phyloP scores from a whole-genome alignment of 208 protist species.

The Strigomonas galati region DNA sequence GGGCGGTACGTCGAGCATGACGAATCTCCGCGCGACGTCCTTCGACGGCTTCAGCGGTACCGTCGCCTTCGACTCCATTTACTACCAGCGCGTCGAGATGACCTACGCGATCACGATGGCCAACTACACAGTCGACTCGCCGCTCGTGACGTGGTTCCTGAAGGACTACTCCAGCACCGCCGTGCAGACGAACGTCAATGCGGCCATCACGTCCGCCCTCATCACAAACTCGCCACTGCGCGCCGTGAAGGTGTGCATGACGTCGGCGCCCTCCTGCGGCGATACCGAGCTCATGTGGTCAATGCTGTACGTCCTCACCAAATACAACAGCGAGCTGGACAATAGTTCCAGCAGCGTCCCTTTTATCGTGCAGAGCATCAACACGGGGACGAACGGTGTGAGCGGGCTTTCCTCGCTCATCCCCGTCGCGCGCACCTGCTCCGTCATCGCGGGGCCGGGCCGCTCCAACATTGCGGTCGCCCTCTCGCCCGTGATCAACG shows the following conservation, averaged over 20 bases:
- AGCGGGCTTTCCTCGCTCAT: constrained; percentile 64
- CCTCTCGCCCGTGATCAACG: constrained; percentile 75
- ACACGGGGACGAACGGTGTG: constrained; percentile 64
- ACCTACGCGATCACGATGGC: constrained; percentile 51
- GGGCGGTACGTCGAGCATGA: constrained; percentile 28
- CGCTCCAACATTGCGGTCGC: constrained; percentile 42
- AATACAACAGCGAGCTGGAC: constrained; percentile 34
- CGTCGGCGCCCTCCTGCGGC: constrained; percentile 48
- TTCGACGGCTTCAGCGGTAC: constrained; percentile 72
- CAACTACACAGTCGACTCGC: constrained; percentile 34
- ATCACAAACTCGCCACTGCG: constrained; percentile 63
- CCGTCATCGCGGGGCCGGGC: constrained; percentile 64
- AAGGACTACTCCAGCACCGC: constrained; percentile 30
- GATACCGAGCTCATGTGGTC: constrained; percentile 53
- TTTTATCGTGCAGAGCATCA: constrained; percentile 59
- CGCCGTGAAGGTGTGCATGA: constrained; percentile 66
- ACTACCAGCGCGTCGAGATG: constrained; percentile 58
- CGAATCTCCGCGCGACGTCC: constrained; percentile 33
- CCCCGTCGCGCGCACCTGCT: constrained; percentile 60
- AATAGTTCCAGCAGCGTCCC: constrained; percentile 24
- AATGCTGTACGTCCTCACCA: constrained; percentile 52
- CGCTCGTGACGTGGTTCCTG: constrained; percentile 60
- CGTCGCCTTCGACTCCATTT: constrained; percentile 68
- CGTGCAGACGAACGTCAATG: constrained; percentile 30
- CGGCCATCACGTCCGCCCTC: constrained; percentile 27